Evolutionary conservation across 2,329 filamentous ascomycete genomes (phyloP).

Genomic region (Pezicula neosporulosa): DNA sequence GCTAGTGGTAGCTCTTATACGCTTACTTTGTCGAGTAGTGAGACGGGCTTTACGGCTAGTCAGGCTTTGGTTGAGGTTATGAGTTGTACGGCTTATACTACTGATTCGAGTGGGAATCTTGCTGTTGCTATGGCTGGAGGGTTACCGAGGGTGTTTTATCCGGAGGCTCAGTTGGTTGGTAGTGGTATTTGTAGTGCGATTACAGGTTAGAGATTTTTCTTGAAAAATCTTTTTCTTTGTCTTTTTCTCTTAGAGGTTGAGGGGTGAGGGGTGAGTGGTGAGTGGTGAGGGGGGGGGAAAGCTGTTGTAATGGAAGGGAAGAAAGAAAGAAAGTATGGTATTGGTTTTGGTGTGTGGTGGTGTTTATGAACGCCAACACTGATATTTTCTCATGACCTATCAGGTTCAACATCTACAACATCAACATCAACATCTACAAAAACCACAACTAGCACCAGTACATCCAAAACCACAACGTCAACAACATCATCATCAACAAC

Average conservation of each 20-base stretch:
- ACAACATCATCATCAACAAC: constrained; percentile 28
- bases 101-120: constrained; percentile 40
- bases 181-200: constrained; percentile 30
- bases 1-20: constrained; percentile 27
- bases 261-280: no score
- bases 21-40: constrained; percentile 30
- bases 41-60: constrained; percentile 34
- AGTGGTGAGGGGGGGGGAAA: no score
- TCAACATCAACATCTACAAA: constrained; percentile 2
- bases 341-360: no score
- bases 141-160: constrained; percentile 39
- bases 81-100: constrained; percentile 38
- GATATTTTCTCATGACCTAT: background rate
- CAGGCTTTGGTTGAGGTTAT: constrained; percentile 37
- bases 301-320: no score
- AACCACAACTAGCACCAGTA: background rate
- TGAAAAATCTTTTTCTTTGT: background rate
- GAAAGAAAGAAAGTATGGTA: background rate
- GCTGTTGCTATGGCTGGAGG: constrained; percentile 38
- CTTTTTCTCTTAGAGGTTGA: no score
- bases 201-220: constrained; percentile 6
- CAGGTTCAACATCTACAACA: background rate
- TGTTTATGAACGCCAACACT: background rate
- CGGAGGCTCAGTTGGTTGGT: constrained; percentile 28
- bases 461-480: constrained; percentile 7